Evolutionary conservation across 2,329 filamentous ascomycete genomes (phyloP).

Genomic region (Apiospora phragmitis): DNA sequence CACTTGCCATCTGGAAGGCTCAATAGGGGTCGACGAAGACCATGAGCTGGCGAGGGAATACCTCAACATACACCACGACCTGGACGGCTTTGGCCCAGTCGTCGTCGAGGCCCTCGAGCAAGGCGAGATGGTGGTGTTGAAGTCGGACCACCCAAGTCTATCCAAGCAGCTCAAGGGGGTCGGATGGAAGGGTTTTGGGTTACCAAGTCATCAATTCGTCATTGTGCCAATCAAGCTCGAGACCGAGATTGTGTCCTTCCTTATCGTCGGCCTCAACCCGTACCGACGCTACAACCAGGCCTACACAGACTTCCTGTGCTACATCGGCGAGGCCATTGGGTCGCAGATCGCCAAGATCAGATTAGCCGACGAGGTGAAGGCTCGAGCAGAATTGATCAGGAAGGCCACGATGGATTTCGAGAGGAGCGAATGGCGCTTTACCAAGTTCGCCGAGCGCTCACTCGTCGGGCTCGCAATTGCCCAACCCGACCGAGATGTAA

Average conservation of each 20-base stretch:
- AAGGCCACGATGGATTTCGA: conserved; percentile 23
- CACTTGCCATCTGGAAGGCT: conserved; percentile 23
- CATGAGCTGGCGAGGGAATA: conserved; percentile 19
- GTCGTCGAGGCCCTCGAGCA: conserved; percentile 22
- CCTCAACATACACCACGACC: conserved; percentile 20
- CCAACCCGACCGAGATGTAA: conserved; percentile 23
- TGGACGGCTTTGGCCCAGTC: conserved; percentile 23
- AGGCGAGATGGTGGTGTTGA: conserved; percentile 20
- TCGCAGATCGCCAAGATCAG: conserved; percentile 23
- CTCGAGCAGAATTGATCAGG: conserved; percentile 24
- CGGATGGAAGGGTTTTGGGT: conserved; percentile 19
- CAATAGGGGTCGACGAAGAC: conserved; percentile 19
- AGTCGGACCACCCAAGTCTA: conserved; percentile 18
- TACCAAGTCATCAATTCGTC: conserved; percentile 22
- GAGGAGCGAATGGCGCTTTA: conserved; percentile 26
- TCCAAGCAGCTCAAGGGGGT: conserved; percentile 18
- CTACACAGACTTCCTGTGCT: conserved; percentile 24
- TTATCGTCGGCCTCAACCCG: conserved; percentile 27
- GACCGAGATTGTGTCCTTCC: conserved; percentile 20
- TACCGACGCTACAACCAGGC: conserved; percentile 21
- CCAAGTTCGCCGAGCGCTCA: conserved; percentile 27
- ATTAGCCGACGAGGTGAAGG: conserved; percentile 24
- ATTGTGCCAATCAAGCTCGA: conserved; percentile 23
- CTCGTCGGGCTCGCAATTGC: conserved; percentile 26
- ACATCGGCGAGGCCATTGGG: conserved; percentile 22